Conservation (phyloP, 2,329 filamentous ascomycete genomes). For the Seiridium unicorne region DNA sequence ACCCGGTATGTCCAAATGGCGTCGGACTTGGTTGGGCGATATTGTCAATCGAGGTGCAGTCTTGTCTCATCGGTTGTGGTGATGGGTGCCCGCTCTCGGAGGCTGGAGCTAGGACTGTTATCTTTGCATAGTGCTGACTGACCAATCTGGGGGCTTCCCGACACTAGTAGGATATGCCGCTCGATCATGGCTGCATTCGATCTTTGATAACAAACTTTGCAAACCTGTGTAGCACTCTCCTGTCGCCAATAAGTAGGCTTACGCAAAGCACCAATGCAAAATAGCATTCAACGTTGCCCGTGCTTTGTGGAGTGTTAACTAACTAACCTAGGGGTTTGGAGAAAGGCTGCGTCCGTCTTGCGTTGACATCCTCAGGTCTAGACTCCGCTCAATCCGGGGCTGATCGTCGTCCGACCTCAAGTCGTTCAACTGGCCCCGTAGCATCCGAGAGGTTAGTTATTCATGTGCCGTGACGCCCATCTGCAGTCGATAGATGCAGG, state of each 20-base stretch:
- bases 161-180: background rate
- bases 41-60: background rate
- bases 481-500: too few species aligned
- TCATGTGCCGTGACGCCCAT: background rate
- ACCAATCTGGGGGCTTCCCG: slow-evolving; percentile 4
- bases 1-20: too few species aligned
- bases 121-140: background rate
- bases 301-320: background rate
- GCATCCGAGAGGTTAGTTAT: background rate
- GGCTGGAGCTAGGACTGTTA: background rate
- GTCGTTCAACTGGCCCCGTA: background rate
- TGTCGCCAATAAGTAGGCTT: background rate
- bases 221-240: background rate
- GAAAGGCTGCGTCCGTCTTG: background rate
- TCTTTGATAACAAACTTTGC: background rate
- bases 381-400: background rate
- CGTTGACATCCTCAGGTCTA: background rate
- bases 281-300: background rate
- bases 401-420: slow-evolving; percentile 2
- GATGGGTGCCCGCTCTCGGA: slow-evolving; percentile 2
- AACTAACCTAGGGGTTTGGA: background rate
- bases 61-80: background rate
- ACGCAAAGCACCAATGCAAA: background rate
- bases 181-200: background rate
- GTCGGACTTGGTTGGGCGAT: background rate